Evolutionary conservation across 768 basidiomycete species (phyloP).

Genomic region (Mycena kentingensis): DNA sequence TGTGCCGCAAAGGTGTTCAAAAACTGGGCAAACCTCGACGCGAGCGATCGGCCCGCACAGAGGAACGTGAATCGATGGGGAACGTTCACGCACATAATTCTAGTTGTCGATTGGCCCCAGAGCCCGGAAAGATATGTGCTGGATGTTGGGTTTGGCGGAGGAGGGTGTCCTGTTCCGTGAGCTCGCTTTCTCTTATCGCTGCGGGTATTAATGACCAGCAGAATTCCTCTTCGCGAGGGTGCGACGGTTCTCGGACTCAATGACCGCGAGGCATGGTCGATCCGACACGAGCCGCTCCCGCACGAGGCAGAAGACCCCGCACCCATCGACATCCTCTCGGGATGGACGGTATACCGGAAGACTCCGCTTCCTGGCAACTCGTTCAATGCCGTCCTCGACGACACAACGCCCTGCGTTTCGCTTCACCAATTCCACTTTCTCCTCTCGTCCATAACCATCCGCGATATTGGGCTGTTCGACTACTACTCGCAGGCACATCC

Average conservation of each 20-base stretch:
- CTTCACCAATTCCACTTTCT: conserved; percentile 22
- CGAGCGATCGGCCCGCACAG: conserved; percentile 4
- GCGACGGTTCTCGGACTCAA: conserved; percentile 22
- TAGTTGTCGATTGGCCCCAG: conserved; percentile 18
- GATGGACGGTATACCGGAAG: conserved; percentile 21
- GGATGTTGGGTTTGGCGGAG: conserved; percentile 22
- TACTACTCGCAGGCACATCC: conserved; percentile 21
- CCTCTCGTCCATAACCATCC: conserved; percentile 18
- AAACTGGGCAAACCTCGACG: conserved; percentile 21
- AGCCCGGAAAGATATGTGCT: conserved; percentile 19
- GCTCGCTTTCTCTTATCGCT: neutral
- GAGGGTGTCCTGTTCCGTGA: conserved; percentile 22
- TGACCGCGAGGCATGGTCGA: conserved; percentile 19
- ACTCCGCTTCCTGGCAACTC: conserved; percentile 2
- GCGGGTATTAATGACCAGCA: neutral
- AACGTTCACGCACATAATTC: conserved; percentile 20
- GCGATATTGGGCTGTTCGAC: conserved; percentile 23
- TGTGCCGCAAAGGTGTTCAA: conserved; percentile 22
- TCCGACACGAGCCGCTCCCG: conserved; percentile 16
- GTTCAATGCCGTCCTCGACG: conserved; percentile 2
- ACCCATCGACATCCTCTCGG: conserved; percentile 19
- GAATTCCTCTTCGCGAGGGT: conserved; percentile 18
- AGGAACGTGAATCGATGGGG: conserved; percentile 23
- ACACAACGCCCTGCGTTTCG: conserved; percentile 5
- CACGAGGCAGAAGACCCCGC: conserved; percentile 17